Percentiles rank a stretch among this genome's conserved stretches.
These are phyloP conservation scores for Lizanozyma gosingica DNA, from an alignment of 1,139 yeast species.

Conservation along the genomic window DNA sequence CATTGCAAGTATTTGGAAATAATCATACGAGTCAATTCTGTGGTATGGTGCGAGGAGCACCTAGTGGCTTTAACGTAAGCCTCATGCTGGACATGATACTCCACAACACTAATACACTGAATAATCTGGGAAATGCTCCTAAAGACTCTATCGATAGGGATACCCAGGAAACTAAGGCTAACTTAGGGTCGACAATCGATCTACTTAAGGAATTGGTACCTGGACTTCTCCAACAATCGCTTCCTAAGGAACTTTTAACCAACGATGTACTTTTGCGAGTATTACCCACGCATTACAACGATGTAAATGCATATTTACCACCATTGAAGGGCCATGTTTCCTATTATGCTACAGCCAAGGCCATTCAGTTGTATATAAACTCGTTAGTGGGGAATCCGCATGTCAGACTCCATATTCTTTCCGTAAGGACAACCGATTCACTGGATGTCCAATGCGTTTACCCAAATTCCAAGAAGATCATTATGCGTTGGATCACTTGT, in stretches of 20 bases:
- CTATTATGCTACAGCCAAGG: constrained; percentile 41
- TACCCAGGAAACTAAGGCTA: constrained; percentile 33
- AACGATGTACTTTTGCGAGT: constrained; percentile 48
- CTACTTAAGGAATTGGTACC: constrained; percentile 50
- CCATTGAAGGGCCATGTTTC: constrained; percentile 50
- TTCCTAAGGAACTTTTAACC: constrained; percentile 44
- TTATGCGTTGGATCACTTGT: constrained; percentile 59
- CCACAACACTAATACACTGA: background rate
- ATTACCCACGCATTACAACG: constrained; percentile 49
- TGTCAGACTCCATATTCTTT: constrained; percentile 42
- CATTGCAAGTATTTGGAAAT: no score
- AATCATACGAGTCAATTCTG: no score
- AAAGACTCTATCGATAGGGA: constrained; percentile 1
- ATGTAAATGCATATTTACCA: constrained; percentile 47
- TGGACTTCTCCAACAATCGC: constrained; percentile 36
- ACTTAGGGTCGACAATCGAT: constrained; percentile 53
- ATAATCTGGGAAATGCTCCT: background rate
- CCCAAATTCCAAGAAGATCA: constrained; percentile 41
- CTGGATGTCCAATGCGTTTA: constrained; percentile 26
- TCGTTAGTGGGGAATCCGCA: constrained; percentile 45
- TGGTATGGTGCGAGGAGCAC: no score
- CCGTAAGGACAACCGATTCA: constrained; percentile 20
- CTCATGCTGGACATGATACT: background rate
- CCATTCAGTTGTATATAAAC: constrained; percentile 45
- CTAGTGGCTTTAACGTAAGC: no score